Conservation (phyloP, 495 filamentous ascomycete genomes). For the Trichocladium antarcticum region DNA sequence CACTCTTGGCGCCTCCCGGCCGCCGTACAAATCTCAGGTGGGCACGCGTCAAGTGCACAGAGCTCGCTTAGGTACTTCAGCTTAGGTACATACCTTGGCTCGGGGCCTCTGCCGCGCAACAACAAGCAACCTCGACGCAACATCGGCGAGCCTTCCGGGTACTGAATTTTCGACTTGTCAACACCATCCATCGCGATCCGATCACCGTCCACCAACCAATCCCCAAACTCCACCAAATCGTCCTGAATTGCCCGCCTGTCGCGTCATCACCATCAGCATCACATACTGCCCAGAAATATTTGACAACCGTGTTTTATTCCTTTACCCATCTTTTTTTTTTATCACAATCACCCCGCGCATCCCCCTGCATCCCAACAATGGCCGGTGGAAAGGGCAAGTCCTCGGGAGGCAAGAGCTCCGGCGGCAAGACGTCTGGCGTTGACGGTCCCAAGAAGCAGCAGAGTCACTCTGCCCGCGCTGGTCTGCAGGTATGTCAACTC, state of each 20-base stretch:
- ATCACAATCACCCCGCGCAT: conserved; percentile 20
- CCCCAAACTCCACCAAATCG: conserved; percentile 13
- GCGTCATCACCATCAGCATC: conserved; percentile 12
- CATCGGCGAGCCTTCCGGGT: conserved; percentile 17
- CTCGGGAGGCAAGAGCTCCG: conserved; percentile 75
- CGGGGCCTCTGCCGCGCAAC: conserved; percentile 12
- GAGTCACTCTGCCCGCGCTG: conserved; percentile 95
- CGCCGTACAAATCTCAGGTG: conserved; percentile 7
- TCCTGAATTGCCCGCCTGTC: conserved; percentile 5
- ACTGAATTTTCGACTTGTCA: conserved; percentile 31
- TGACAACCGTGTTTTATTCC: neutral
- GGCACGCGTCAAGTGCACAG: conserved; percentile 3
- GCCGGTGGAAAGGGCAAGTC: conserved; percentile 91
- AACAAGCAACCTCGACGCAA: conserved; percentile 18
- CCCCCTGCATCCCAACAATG: conserved; percentile 31
- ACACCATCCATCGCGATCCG: conserved; percentile 22
- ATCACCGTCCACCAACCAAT: conserved; percentile 12
- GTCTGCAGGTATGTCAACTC: conserved; percentile 76
- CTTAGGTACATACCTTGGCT: neutral
- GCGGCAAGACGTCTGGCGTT: conserved; percentile 69
- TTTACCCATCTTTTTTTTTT: conserved; percentile 1
- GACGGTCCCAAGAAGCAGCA: conserved; percentile 80
- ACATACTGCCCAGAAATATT: conserved; percentile 4
- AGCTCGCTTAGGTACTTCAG: conserved; percentile 6
- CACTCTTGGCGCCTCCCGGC: conserved; percentile 6